These are phyloP conservation scores for Barnettozyma populi DNA, from an alignment of 805 yeast species.

Conservation along the genomic window DNA sequence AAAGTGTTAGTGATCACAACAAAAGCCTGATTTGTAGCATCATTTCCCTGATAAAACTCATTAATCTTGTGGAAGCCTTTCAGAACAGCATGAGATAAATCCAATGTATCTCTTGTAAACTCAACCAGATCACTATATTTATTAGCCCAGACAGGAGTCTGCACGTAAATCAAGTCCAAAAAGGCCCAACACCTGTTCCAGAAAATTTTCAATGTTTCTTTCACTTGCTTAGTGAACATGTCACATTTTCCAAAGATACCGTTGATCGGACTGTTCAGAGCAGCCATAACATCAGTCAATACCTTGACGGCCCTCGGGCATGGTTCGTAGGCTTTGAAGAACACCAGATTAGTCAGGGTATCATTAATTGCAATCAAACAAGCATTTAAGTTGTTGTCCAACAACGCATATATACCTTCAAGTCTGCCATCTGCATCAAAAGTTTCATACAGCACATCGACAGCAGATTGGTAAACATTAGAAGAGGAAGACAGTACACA, in stretches of 20 bases:
- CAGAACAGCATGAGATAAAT: conserved; percentile 64
- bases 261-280: conserved; percentile 58
- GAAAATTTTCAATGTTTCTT: conserved; percentile 33
- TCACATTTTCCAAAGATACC: conserved; percentile 43
- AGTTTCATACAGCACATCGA: conserved; percentile 67
- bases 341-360: conserved; percentile 40
- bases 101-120: conserved; percentile 82
- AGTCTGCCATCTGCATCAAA: conserved; percentile 76
- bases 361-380: conserved; percentile 45
- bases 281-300: conserved; percentile 63
- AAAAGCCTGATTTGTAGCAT: conserved; percentile 34
- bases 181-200: conserved; percentile 78
- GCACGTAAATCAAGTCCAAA: conserved; percentile 58
- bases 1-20: conserved; percentile 56
- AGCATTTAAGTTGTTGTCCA: conserved; percentile 38
- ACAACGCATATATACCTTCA: conserved; percentile 60
- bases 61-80: conserved; percentile 52
- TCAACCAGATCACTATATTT: conserved; percentile 58
- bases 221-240: conserved; percentile 21
- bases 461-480: conserved; percentile 58
- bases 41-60: conserved; percentile 23
- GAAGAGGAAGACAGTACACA: conserved; percentile 61
- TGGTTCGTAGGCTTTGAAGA: conserved; percentile 56
- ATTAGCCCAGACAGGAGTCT: conserved; percentile 73
- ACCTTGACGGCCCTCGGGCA: conserved; percentile 71